A percentile compares a stretch with the other conserved stretches of the same genome.
phyloP scores from a whole-genome alignment of 2,329 filamentous ascomycete genomes.

The Monosporascus sp. region DNA sequence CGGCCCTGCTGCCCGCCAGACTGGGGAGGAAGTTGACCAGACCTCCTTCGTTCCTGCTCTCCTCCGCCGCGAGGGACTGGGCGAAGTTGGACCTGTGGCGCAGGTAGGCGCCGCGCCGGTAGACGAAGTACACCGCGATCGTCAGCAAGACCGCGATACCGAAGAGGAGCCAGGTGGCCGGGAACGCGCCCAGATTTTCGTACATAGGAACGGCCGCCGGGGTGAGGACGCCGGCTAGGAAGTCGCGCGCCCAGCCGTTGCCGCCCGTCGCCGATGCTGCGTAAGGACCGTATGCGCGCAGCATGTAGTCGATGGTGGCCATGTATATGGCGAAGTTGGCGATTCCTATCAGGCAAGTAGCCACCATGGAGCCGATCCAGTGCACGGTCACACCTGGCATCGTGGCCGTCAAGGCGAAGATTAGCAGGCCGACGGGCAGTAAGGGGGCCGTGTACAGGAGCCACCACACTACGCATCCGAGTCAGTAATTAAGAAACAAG shows the following conservation, averaged over 20 bases:
- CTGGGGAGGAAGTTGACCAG: not conserved
- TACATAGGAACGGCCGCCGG: constrained; percentile 63
- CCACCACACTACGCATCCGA: constrained; percentile 41
- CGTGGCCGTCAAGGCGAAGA: constrained; percentile 64
- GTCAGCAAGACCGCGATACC: constrained; percentile 58
- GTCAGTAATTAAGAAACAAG: too few species aligned
- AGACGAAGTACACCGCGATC: constrained; percentile 60
- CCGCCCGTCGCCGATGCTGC: constrained; percentile 71
- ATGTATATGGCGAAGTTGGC: constrained; percentile 73
- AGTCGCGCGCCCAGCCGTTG: constrained; percentile 69
- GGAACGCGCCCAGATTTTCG: constrained; percentile 44
- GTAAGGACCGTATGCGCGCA: constrained; percentile 68
- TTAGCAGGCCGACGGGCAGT: constrained; percentile 62
- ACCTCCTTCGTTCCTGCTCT: not conserved
- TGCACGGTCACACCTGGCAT: constrained; percentile 50
- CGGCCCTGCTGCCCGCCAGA: not conserved
- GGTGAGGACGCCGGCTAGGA: constrained; percentile 67
- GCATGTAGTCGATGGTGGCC: constrained; percentile 74
- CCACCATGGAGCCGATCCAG: constrained; percentile 66
- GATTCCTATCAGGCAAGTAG: constrained; percentile 61
- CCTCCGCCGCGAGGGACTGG: constrained; percentile 49
- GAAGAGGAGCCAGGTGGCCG: constrained; percentile 59
- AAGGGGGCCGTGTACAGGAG: constrained; percentile 57
- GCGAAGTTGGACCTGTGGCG: constrained; percentile 60
- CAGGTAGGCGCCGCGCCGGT: constrained; percentile 57